phyloP scores from a whole-genome alignment of 169 alveolate genomes.

The Babesia ovis region DNA sequence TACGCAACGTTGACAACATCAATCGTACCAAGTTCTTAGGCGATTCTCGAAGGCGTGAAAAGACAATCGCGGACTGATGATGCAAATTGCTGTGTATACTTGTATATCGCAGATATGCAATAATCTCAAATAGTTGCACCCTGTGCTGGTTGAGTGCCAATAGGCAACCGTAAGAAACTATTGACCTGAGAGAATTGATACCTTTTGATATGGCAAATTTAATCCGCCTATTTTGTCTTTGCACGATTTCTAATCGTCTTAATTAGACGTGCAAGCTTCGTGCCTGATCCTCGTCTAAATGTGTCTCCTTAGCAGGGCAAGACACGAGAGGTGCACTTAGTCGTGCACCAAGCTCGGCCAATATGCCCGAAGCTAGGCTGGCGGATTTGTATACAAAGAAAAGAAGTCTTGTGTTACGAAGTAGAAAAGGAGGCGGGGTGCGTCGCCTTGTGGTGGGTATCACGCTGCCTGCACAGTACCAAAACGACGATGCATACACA shows the following conservation, averaged over 20 bases:
- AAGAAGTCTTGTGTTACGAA: too few species aligned
- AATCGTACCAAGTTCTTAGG: too few species aligned
- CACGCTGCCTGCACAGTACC: too few species aligned
- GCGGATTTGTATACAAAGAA: too few species aligned
- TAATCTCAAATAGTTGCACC: neutral
- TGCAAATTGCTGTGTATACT: too few species aligned
- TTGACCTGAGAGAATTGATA: neutral
- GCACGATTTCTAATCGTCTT: neutral
- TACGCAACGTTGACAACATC: neutral
- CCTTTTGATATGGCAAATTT: neutral
- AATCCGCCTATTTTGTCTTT: neutral
- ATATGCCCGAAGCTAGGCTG: neutral
- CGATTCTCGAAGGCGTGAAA: too few species aligned
- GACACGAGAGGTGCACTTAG: slow-evolving; percentile 43
- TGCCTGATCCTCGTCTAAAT: slow-evolving; percentile 6
- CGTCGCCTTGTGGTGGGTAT: too few species aligned
- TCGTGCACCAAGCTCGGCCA: slow-evolving; percentile 22
- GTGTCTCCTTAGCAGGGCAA: slow-evolving; percentile 20
- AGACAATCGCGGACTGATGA: too few species aligned
- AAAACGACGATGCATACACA: too few species aligned
- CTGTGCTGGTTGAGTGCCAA: neutral
- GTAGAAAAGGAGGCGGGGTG: too few species aligned
- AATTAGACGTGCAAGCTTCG: slow-evolving; percentile 17
- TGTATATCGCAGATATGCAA: too few species aligned
- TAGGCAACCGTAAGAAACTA: neutral